Percentiles rank a stretch among this genome's conserved stretches.
These are phyloP conservation scores for Candida qinlingensis DNA, from an alignment of 805 yeast species.

Conservation along the genomic window DNA sequence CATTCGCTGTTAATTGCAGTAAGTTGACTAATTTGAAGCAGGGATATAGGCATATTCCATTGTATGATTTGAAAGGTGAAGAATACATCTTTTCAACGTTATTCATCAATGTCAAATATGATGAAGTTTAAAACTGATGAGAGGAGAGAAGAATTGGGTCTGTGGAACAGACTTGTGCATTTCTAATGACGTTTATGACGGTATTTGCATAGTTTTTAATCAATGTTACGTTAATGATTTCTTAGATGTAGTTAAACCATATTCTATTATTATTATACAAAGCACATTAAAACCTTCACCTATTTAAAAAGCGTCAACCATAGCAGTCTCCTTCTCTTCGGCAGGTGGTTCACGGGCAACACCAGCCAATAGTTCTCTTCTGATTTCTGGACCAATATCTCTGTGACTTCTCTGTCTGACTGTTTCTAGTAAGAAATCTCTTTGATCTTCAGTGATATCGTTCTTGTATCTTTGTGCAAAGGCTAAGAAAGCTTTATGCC, in stretches of 20 bases:
- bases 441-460: conserved; percentile 97
- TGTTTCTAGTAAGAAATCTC: conserved; percentile 89
- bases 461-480: conserved; percentile 96
- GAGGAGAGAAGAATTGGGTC: not conserved
- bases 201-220: not conserved
- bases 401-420: conserved; percentile 85
- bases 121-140: not conserved
- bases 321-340: conserved; percentile 25
- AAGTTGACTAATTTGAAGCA: conserved; percentile 58
- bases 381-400: conserved; percentile 87
- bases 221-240: not conserved
- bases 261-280: too few species aligned
- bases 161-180: not conserved
- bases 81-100: conserved; percentile 57
- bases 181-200: not conserved
- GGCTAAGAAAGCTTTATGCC: conserved; percentile 94
- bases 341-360: conserved; percentile 46
- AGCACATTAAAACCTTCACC: too few species aligned
- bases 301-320: conserved; percentile 27
- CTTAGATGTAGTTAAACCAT: too few species aligned
- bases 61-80: conserved; percentile 78
- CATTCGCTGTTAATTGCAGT: conserved; percentile 56
- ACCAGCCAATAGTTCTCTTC: conserved; percentile 91
- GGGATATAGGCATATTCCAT: conserved; percentile 80
- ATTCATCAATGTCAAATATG: conserved; percentile 33